A percentile compares a stretch with the other conserved stretches of the same genome.
These are phyloP conservation scores for Iberis pinnata DNA, from an alignment of 345 rosid genomes.

Conservation along the genomic window DNA sequence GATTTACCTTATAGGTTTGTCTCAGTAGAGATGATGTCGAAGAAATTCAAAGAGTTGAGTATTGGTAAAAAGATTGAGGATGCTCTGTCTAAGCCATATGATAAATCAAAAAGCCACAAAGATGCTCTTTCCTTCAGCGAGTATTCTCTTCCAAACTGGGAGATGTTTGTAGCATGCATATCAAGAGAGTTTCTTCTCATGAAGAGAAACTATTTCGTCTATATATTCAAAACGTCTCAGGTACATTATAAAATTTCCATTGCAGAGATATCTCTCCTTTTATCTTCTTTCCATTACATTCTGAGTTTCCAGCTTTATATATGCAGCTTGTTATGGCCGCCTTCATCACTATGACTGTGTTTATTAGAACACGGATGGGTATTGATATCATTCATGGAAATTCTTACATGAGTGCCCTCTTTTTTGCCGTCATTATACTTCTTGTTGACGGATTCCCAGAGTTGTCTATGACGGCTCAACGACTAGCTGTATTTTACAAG, in stretches of 20 bases:
- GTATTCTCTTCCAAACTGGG: slow-evolving; percentile 56
- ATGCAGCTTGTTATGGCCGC: slow-evolving; percentile 53
- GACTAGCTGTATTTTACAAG: slow-evolving; percentile 87
- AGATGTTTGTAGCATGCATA: slow-evolving; percentile 62
- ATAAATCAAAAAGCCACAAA: slow-evolving; percentile 65
- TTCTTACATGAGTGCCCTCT: slow-evolving; percentile 59
- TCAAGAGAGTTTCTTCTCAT: slow-evolving; percentile 70
- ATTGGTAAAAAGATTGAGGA: slow-evolving; percentile 57
- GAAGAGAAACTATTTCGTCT: slow-evolving; percentile 84
- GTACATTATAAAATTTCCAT: slow-evolving; percentile 19
- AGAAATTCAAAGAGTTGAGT: slow-evolving; percentile 60
- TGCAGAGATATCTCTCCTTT: slow-evolving; percentile 3
- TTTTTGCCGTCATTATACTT: slow-evolving; percentile 40
- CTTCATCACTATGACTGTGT: slow-evolving; percentile 50
- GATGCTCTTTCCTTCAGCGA: slow-evolving; percentile 61
- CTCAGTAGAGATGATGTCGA: slow-evolving; percentile 50
- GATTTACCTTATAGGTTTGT: slow-evolving; percentile 58
- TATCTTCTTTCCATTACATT: slow-evolving; percentile 3
- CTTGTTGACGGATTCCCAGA: slow-evolving; percentile 83
- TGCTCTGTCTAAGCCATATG: slow-evolving; percentile 58
- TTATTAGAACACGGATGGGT: slow-evolving; percentile 66
- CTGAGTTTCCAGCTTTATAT: slow-evolving; percentile 21
- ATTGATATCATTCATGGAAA: slow-evolving; percentile 60
- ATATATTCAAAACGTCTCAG: slow-evolving; percentile 48
- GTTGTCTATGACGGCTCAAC: slow-evolving; percentile 61